Evolutionary conservation across 192 early-diverging fungal genomes (phyloP).

Genomic region (Coemansia sp.): DNA sequence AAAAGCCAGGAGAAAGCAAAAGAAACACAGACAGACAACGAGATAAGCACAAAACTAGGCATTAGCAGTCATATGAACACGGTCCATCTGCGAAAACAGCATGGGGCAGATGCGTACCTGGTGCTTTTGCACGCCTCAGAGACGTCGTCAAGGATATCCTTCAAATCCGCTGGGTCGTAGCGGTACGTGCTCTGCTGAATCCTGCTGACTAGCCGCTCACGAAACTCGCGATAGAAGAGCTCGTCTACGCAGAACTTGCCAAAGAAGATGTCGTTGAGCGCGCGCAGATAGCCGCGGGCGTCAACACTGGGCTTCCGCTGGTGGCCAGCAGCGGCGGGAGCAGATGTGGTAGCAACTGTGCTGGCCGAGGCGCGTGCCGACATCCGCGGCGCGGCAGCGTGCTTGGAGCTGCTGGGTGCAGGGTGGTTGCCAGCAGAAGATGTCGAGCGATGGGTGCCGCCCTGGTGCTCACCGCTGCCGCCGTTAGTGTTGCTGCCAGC

Average conservation of each 20-base stretch:
- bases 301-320: slow-evolving; percentile 42
- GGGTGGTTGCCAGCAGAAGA: slow-evolving; percentile 25
- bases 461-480: slow-evolving; percentile 28
- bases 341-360: slow-evolving; percentile 3
- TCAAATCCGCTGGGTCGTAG: slow-evolving; percentile 42
- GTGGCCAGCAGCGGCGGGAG: slow-evolving; percentile 11
- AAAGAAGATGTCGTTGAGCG: slow-evolving; percentile 55
- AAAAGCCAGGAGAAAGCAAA: no score
- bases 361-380: slow-evolving; percentile 15
- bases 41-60: no score
- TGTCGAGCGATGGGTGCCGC: slow-evolving; percentile 15
- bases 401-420: slow-evolving; percentile 10
- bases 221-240: slow-evolving; percentile 51
- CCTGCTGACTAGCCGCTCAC: slow-evolving; percentile 51
- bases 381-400: slow-evolving; percentile 8
- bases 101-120: slow-evolving; percentile 31
- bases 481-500: slow-evolving; percentile 43
- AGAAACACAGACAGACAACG: no score
- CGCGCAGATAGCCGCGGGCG: slow-evolving; percentile 42
- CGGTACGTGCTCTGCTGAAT: slow-evolving; percentile 51
- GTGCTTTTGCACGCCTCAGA: slow-evolving; percentile 50
- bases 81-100: not conserved
- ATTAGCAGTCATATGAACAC: no score
- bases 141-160: slow-evolving; percentile 48
- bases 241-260: slow-evolving; percentile 55